Evolutionary conservation across 768 basidiomycete genomes (phyloP).

Genomic region (Rhodotorula graminis): DNA sequence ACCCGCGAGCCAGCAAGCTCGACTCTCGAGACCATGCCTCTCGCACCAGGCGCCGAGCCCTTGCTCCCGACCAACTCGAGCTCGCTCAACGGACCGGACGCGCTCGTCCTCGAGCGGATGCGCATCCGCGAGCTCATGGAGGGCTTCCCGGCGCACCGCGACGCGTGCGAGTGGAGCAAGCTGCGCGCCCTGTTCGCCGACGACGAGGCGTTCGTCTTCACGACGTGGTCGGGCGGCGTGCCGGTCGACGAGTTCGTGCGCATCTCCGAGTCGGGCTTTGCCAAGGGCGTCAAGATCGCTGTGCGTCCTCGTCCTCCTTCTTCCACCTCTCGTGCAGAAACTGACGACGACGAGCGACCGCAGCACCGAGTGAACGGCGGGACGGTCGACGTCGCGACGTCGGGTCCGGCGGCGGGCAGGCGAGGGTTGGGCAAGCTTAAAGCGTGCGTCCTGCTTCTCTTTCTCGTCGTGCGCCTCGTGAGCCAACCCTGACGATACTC

Average conservation of each 20-base stretch:
- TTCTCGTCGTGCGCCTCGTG: too few species aligned
- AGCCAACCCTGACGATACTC: neutral
- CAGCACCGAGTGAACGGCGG: slow-evolving; percentile 42
- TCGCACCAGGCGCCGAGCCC: slow-evolving; percentile 7
- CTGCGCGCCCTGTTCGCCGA: slow-evolving; percentile 25
- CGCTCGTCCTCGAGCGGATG: slow-evolving; percentile 1
- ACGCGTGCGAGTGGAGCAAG: slow-evolving; percentile 32
- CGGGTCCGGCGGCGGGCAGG: slow-evolving; percentile 30
- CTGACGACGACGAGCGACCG: too few species aligned
- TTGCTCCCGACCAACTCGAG: slow-evolving; percentile 8
- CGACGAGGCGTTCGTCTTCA: slow-evolving; percentile 33
- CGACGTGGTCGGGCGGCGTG: slow-evolving; percentile 31
- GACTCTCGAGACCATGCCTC: slow-evolving; percentile 1
- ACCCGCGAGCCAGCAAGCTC: too few species aligned
- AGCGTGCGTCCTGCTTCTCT: slow-evolving; percentile 18
- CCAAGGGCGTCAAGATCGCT: slow-evolving; percentile 35
- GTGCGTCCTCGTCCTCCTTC: neutral
- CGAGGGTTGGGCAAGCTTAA: slow-evolving; percentile 42
- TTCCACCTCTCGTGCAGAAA: too few species aligned
- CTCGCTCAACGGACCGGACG: slow-evolving; percentile 7
- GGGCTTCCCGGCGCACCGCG: slow-evolving; percentile 30
- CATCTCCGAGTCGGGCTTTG: slow-evolving; percentile 36
- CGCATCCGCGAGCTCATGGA: slow-evolving; percentile 15
- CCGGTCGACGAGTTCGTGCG: slow-evolving; percentile 34
- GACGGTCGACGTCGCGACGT: slow-evolving; percentile 42